These are phyloP conservation scores for Xylaria sp. DNA, from an alignment of 2,329 filamentous ascomycete genomes.

Conservation along the genomic window DNA sequence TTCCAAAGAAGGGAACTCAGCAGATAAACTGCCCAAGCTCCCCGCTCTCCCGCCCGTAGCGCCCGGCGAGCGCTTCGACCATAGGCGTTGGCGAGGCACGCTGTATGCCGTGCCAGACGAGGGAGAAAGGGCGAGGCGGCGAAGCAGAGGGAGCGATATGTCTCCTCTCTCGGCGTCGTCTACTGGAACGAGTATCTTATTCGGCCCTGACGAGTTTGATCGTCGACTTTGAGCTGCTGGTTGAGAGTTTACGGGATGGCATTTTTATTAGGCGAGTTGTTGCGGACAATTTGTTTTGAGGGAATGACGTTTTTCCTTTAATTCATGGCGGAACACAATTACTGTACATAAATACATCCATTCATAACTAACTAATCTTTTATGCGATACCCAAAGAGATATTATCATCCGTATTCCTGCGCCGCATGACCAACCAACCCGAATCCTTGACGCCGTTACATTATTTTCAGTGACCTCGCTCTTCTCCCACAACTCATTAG, in stretches of 20 bases:
- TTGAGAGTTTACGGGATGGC: background rate
- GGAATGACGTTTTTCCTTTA: background rate
- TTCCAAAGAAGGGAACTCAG: background rate
- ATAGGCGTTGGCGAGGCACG: slow-evolving; percentile 32
- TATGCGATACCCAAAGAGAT: slow-evolving; percentile 5
- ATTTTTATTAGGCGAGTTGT: background rate
- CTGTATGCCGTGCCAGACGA: slow-evolving; percentile 17
- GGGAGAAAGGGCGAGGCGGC: slow-evolving; percentile 2
- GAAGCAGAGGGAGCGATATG: background rate
- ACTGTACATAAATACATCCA: slow-evolving; percentile 5
- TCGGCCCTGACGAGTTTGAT: slow-evolving; percentile 22
- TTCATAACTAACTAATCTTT: background rate
- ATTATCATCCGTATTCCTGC: background rate
- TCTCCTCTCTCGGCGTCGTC: slow-evolving; percentile 37
- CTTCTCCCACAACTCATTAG: background rate
- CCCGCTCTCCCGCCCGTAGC: slow-evolving; percentile 36
- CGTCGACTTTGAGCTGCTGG: slow-evolving; percentile 5
- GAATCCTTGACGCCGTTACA: background rate
- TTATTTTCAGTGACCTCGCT: background rate
- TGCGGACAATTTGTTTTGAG: background rate
- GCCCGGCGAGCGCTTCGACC: slow-evolving; percentile 36
- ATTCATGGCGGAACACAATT: slow-evolving; percentile 4
- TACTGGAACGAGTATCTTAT: slow-evolving; percentile 43
- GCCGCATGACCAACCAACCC: background rate
- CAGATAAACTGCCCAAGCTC: slow-evolving; percentile 6